phyloP scores from a whole-genome alignment of 768 basidiomycete species.

The Leucosporidium yakuticum region DNA sequence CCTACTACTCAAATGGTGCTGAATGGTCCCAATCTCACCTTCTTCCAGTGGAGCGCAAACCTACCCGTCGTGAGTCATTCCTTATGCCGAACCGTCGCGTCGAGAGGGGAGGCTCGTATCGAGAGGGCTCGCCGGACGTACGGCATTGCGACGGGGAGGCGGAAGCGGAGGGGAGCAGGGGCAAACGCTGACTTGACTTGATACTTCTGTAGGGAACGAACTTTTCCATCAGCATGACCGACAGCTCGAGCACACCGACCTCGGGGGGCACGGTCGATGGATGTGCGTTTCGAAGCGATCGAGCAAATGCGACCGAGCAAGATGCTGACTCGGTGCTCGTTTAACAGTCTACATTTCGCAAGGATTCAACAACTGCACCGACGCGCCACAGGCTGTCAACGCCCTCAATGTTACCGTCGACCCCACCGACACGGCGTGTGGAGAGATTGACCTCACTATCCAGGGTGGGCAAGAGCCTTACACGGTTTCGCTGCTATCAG shows the following conservation, averaged over 20 bases:
- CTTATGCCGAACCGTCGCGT: neutral
- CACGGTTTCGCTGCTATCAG: slow-evolving; percentile 15
- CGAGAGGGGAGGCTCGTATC: neutral
- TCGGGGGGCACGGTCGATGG: slow-evolving; percentile 18
- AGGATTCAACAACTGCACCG: slow-evolving; percentile 14
- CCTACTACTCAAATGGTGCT: neutral
- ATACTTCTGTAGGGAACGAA: slow-evolving; percentile 12
- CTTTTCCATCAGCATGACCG: slow-evolving; percentile 22
- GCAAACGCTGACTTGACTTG: no score
- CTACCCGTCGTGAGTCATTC: neutral
- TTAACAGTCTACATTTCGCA: slow-evolving; percentile 15
- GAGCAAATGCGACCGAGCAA: neutral
- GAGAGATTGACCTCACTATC: slow-evolving; percentile 17
- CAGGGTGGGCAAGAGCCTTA: slow-evolving; percentile 14
- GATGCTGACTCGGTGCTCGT: neutral
- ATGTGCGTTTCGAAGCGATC: slow-evolving; percentile 9
- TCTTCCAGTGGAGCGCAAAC: slow-evolving; percentile 3
- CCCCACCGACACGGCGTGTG: slow-evolving; percentile 14
- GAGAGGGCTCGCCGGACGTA: no score
- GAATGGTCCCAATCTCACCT: neutral
- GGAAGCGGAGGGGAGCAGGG: neutral
- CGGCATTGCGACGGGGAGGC: neutral
- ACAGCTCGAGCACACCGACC: slow-evolving; percentile 14
- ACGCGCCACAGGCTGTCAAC: neutral
- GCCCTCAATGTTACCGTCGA: neutral